Evolutionary conservation across 2,329 filamentous ascomycete species (phyloP), one percentile per base, ranked within the genome.

Genomic region (Alternaria longipes): DNA sequence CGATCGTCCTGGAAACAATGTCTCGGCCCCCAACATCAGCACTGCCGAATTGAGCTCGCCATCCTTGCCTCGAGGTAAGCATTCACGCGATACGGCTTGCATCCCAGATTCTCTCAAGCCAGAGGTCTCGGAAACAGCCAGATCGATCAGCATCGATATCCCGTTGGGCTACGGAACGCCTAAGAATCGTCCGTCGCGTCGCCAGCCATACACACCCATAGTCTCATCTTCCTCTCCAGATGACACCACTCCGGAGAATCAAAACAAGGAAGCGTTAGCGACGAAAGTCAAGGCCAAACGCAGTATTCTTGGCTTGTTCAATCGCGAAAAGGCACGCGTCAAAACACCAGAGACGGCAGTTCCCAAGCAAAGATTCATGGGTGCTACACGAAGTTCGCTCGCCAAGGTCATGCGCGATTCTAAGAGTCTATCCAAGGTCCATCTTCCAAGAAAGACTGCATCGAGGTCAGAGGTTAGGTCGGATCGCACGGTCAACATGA

Each of bases 261-360:
- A 50, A 20, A 24, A 20, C 5, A 41, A 38, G 6, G 26, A 40
- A 7, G 20, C 40, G 6, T 9, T 32, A 16, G 28, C 34, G 5
- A 54, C 52, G 24, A 68, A 64, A 36, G 42, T 71, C 42, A 72
- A 69, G 30, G 36, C 62, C 6, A 72, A 73, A 56, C 66, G 62
- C 24, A 75, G 72, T 54, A 53, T 77, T 26, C 68, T 66, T 4
- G 56, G 66, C n/a, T 46, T 76, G 4, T 75, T 77, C 55, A 70
- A 51, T 40, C 65, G 62, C 14, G 58, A 68, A 4, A 52, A 36
- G 16, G 65, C 63, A 14, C 36, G 20, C 7, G 49, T 34, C 12
- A 50, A 36, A n/a, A 34, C 24, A 16, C 50, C 55, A 44, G 61
- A 46, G 40, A 46, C 53, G n/a, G 34, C 12, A 2, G 62, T 57